Conservation (phyloP, 1,139 yeast genomes). For the Candida pseudoviswanathii region DNA sequence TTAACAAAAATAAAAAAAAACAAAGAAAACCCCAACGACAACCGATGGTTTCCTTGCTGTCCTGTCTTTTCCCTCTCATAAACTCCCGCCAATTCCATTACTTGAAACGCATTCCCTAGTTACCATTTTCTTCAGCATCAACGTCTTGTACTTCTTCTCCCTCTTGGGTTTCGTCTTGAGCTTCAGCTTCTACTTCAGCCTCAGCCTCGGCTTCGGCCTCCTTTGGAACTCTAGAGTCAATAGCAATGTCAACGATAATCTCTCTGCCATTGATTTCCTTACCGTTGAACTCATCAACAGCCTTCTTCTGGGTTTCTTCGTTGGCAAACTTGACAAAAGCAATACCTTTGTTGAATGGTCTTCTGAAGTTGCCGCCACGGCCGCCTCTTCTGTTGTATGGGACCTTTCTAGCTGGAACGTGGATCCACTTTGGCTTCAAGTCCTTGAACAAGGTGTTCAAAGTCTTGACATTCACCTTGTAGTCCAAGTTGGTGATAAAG, state of each 20-base stretch:
- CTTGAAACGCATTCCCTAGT: conserved; percentile 1
- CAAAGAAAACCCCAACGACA: neutral
- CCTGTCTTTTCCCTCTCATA: neutral
- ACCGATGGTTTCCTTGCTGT: neutral
- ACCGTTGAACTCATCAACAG: conserved; percentile 56
- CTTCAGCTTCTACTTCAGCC: conserved; percentile 5
- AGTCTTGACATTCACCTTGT: conserved; percentile 45
- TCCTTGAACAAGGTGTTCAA: conserved; percentile 48
- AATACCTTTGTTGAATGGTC: conserved; percentile 60
- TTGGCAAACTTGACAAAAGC: conserved; percentile 59
- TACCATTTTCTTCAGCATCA: conserved; percentile 6
- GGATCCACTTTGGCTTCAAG: conserved; percentile 55
- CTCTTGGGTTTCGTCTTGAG: too few relatives aligned
- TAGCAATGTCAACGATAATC: conserved; percentile 57
- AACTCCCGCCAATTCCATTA: neutral
- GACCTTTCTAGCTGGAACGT: conserved; percentile 54
- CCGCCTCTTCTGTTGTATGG: conserved; percentile 44
- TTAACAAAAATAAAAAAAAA: neutral
- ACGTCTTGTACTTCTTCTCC: neutral
- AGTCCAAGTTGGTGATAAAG: conserved; percentile 60
- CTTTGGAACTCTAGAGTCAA: conserved; percentile 45
- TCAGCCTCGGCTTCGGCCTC: conserved; percentile 13
- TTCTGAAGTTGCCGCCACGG: conserved; percentile 25
- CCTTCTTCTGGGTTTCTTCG: conserved; percentile 50
- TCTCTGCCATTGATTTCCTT: conserved; percentile 54